Conservation (phyloP, 2,329 filamentous ascomycete genomes). For the Monilinia aucupariae region DNA sequence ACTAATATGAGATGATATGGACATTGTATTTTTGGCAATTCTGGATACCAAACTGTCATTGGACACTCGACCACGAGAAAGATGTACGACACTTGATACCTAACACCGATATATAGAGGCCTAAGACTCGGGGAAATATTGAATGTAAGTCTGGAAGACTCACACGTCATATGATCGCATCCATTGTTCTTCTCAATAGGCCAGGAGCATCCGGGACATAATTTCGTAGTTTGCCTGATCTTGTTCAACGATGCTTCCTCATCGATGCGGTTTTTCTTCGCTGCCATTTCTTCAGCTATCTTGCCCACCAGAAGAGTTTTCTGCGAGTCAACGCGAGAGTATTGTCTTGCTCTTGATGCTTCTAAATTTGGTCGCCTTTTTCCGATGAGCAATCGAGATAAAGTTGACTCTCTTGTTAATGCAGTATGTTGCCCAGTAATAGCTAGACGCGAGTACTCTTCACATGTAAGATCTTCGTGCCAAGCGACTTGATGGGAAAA, state of each 20-base stretch:
- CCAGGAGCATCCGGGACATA: conserved; percentile 1
- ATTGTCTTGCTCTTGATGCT: neutral
- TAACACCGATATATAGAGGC: neutral
- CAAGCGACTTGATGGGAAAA: neutral
- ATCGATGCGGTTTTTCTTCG: neutral
- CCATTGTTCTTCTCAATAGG: neutral
- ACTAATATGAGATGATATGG: neutral
- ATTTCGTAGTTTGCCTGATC: neutral
- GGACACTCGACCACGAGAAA: neutral
- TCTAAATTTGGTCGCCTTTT: neutral
- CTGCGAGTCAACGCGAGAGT: neutral
- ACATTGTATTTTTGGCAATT: too few relatives aligned
- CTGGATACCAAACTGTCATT: neutral
- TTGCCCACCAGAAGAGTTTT: neutral
- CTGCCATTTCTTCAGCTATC: neutral
- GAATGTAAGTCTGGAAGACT: neutral
- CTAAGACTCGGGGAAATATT: neutral
- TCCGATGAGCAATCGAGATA: neutral
- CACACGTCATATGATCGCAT: neutral
- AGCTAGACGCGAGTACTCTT: conserved; percentile 1
- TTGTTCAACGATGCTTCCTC: neutral
- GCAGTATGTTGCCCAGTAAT: neutral
- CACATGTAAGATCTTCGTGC: neutral
- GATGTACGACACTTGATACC: neutral
- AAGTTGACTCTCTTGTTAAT: neutral